These are phyloP conservation scores for Pseudoneurospora amorphoporcata DNA, from an alignment of 495 filamentous ascomycete genomes.

Conservation along the genomic window DNA sequence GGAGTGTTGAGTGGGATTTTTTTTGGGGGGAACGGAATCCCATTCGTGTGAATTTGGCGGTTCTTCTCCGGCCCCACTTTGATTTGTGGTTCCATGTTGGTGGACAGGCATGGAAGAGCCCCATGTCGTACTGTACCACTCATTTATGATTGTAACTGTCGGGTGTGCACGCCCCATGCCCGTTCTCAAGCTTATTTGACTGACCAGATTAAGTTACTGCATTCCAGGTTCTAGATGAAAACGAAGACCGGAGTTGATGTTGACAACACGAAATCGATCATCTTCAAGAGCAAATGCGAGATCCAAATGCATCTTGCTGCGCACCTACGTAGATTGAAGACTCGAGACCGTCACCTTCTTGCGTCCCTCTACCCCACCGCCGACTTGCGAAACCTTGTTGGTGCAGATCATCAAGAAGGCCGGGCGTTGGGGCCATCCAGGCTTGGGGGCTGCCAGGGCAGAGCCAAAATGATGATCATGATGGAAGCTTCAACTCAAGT, in stretches of 20 bases:
- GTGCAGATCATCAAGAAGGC: neutral
- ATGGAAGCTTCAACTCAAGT: neutral
- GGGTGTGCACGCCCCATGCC: neutral
- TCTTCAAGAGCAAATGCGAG: neutral
- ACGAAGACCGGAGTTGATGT: neutral
- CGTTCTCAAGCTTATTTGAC: neutral
- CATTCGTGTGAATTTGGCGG: neutral
- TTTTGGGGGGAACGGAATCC: neutral
- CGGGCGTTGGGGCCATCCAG: neutral
- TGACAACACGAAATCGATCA: neutral
- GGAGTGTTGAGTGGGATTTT: neutral
- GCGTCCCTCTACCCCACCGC: neutral
- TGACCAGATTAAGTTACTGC: neutral
- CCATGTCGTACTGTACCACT: neutral
- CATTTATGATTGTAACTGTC: neutral
- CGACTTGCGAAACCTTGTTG: neutral
- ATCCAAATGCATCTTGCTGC: neutral
- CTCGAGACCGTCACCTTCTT: neutral
- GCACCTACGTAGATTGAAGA: neutral
- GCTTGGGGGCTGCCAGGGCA: neutral
- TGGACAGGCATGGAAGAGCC: neutral
- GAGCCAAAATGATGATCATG: neutral
- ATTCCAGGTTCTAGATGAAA: neutral
- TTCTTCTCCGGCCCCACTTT: neutral
- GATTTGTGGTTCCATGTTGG: neutral